Base-by-base conservation (phyloP, 805 yeast species). In the Teunomyces aglyptinius region DNA sequence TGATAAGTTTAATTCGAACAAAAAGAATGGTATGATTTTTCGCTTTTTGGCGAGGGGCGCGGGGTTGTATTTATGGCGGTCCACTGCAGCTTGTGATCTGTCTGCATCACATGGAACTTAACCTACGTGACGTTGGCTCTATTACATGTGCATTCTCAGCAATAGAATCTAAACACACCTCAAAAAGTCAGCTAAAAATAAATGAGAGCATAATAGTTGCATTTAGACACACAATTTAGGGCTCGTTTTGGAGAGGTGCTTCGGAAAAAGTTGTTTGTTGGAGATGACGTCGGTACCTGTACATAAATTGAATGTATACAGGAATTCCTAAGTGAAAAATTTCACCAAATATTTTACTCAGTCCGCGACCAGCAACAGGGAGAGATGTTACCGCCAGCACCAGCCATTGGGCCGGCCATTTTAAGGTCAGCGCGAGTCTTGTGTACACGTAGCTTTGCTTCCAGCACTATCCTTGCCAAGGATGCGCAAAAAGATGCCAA, bases 401-500 rank as follows among this genome's bases (percentile, higher is more conserved):
- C 33, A 31, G 16, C 27, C 13, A 8, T 38, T 22, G 33, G 33
- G 33, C 33, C 16, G n/a, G 16, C 33, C 20, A 12, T 28, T 5
- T 38, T 28, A 13, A 38, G 42, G 33, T 22, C 42, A 5, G 15
- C 33, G 6, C 20, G 33, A 15, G 20, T 26, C 20, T 13, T 15
- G n/a, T 27, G 19, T 7, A 18, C 26, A 18, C 42, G 42, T 38
- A 28, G 19, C 6, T 28, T 38, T 22, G 39, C 28, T 3, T 36
- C 39, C 4, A 16, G 20, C 32, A n/a, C 33, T 15, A 15, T 28
- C 13, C 28, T 31, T 41, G 43, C 28, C 18, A 41, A 51, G 35
- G 41, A 40, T 34, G 44, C 31, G 11, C 48, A 56, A 41, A 31
- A 56, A 44, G 63, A 59, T 41, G 47, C 57, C 22, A 61, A 58